Base-by-base conservation (phyloP, 1,139 yeast species). In the Lodderomyces elongisporus region DNA sequence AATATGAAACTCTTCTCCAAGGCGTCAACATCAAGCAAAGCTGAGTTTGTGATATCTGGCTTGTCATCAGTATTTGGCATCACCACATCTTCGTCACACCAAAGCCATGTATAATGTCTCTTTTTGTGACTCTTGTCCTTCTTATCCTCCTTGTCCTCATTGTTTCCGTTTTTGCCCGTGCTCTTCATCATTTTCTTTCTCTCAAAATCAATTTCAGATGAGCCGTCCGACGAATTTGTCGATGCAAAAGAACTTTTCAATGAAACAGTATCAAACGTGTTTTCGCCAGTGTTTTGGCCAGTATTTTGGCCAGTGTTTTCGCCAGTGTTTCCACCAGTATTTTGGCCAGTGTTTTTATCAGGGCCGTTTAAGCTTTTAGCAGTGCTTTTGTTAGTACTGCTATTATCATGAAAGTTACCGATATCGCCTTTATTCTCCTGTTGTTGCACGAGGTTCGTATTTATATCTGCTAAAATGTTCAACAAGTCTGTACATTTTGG, bases 81-180 rank as follows among this genome's bases (percentile, higher is more conserved):
- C 27, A 55, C 54, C 26, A 48, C 51, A 38, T 64, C 70, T 30
- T 47, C 48, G 25, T 64, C 70, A 41, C 59, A 62, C 57, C 64
- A 55, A 5, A 66, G 49, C 72, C 72, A 66, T 9, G 61, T 51
- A 36, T 41, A 50, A 35, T 45, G 53, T 25, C 25, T 22, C 12
- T 32, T 28, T 13, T 20, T 29, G n/a, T 28, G 4, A 23, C 26
- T 23, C 7, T 23, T 12, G n/a, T 12, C n/a, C 7, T 18, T 7
- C 10, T 18, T 18, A 18, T 18, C 10, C 9, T 18, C 9, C 22
- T 18, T 18, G n/a, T n/a, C n/a, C n/a, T n/a, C n/a, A n/a, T n/a
- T n/a, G n/a, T n/a, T n/a, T n/a, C n/a, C n/a, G n/a, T n/a, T n/a
- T n/a, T n/a, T n/a, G n/a, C n/a, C n/a, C n/a, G n/a, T n/a, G n/a